Evolutionary conservation across 805 yeast genomes (phyloP), one percentile per base, ranked within the genome.

Genomic region (Ogataea methylovora): DNA sequence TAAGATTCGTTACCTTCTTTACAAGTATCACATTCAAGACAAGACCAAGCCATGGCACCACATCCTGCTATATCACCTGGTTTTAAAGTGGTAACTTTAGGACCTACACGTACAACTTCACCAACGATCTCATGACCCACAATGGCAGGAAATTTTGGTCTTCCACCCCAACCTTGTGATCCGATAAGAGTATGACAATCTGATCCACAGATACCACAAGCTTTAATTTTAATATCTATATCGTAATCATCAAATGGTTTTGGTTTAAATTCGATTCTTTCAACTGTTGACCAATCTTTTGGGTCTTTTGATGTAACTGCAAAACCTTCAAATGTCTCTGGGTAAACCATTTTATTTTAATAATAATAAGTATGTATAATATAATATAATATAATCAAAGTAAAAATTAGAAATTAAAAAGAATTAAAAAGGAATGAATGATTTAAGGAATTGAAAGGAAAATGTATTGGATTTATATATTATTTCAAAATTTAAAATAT

Each of bases 31-130:
- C 94, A 84, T 11, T 70, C 60, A 36, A 66, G 55, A 62, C 94
- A 84, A 26, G 82, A 61, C 38, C 60, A 62, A 18, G 69, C 63
- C 48, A 73, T 77, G 19, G 92, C 90, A 46, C 94, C 94, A 33
- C 81, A 69, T 35, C 92, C 94, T 17, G 82, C 92, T 43, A 84
- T 66, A 44, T 84, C 79, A 35, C 94, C 94, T 13, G 78, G 52
- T 52, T 66, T 72, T 60, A 59, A 67, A 34, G 41, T 62, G 8
- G 57, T 54, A 43, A 82, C 75, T 26, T 69, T 60, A 12, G 63
- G 44, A 36, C 92, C 94, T 26, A 80, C 63, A 26, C 61, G 66
- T n/a, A 73, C 64, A 19, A 79, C 79, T 27, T 55, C 61, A 29
- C 85, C 85, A 30, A 79, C 59, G 41, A 79, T 67, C 52, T 79